phyloP scores from a whole-genome alignment of 2,329 filamentous ascomycete genomes.

The Ascochyta clinopodiicola region DNA sequence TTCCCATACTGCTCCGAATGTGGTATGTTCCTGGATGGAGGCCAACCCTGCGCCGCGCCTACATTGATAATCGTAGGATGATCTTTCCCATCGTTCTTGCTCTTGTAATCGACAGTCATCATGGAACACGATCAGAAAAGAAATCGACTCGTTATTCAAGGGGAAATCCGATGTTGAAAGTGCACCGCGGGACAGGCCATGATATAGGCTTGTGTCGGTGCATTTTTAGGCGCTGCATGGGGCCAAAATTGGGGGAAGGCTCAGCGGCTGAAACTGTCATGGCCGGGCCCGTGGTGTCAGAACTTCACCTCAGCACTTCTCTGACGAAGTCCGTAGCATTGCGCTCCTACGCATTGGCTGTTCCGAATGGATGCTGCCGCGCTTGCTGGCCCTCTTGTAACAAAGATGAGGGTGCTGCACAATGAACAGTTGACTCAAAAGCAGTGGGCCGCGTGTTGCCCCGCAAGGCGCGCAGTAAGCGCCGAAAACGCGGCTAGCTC shows the following conservation, averaged over 20 bases:
- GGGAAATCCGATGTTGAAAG: background rate
- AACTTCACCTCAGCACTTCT: background rate
- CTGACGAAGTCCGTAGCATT: background rate
- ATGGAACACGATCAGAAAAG: background rate
- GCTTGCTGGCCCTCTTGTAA: too few species aligned
- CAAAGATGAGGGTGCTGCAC: background rate
- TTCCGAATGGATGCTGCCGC: too few species aligned
- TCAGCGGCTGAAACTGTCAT: slow-evolving; percentile 2
- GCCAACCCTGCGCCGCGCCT: background rate
- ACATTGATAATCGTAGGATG: background rate
- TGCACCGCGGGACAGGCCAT: slow-evolving; percentile 8
- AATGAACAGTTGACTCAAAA: background rate
- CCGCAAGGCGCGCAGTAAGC: slow-evolving; percentile 5
- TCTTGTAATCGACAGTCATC: background rate
- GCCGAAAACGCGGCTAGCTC: background rate
- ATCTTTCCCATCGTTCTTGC: background rate
- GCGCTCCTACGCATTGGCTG: too few species aligned
- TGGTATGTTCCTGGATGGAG: background rate
- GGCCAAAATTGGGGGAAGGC: slow-evolving; percentile 3
- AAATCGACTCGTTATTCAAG: background rate
- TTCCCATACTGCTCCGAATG: background rate
- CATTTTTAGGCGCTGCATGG: slow-evolving; percentile 3
- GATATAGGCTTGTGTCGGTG: slow-evolving; percentile 6
- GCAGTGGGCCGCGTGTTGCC: background rate
- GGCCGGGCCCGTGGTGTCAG: slow-evolving; percentile 2